phyloP scores from a whole-genome alignment of 2,329 filamentous ascomycete species.

The Ceratocystis albifundus region DNA sequence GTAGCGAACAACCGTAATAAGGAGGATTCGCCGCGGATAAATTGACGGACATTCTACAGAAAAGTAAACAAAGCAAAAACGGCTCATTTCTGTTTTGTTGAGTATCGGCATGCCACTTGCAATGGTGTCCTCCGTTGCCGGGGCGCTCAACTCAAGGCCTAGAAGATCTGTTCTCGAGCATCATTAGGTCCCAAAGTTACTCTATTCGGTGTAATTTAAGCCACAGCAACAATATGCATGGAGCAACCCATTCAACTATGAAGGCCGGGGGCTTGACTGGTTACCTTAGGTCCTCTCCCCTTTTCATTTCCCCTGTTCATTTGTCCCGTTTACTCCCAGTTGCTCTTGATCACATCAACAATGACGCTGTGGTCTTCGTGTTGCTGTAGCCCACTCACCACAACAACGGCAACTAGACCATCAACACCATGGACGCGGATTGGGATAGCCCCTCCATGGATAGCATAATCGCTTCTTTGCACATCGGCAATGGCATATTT shows the following conservation, averaged over 20 bases:
- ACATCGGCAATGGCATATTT: conserved; percentile 52
- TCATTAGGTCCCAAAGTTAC: no score
- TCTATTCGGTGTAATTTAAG: no score
- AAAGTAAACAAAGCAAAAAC: background rate
- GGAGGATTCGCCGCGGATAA: background rate
- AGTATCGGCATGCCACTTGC: background rate
- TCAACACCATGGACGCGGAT: conserved; percentile 62
- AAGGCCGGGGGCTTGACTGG: no score
- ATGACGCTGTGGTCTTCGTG: conserved; percentile 68
- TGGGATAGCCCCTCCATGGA: conserved; percentile 67
- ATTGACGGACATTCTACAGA: background rate
- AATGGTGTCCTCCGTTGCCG: background rate
- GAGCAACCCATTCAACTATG: no score
- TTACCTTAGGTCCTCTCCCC: no score
- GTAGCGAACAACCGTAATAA: background rate
- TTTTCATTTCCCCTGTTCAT: background rate
- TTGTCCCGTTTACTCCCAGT: background rate
- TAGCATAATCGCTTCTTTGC: conserved; percentile 53
- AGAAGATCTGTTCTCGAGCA: no score
- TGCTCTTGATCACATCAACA: conserved; percentile 46
- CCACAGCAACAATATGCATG: no score
- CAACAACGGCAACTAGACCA: conserved; percentile 61
- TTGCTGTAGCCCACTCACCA: conserved; percentile 66
- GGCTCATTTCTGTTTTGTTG: background rate
- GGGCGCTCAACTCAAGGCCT: background rate